Percentiles rank a stretch among this genome's conserved stretches.
phyloP scores from a whole-genome alignment of 257 asterid genomes.

The Nicotiana tabacum region DNA sequence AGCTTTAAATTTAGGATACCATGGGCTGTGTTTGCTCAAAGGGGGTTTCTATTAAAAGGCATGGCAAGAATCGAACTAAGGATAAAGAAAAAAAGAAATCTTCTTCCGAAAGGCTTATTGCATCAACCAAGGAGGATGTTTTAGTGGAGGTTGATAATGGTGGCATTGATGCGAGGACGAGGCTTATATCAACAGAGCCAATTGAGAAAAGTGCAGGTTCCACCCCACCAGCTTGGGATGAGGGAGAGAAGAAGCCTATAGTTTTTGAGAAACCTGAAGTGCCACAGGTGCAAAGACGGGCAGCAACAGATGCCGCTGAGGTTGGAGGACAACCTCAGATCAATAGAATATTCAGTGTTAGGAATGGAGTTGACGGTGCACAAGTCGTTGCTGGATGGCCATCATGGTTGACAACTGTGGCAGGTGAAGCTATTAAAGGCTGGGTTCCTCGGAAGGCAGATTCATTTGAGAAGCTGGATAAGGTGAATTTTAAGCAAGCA shows the following conservation, averaged over 20 bases:
- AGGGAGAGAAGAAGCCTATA: conserved; percentile 36
- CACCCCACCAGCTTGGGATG: conserved; percentile 49
- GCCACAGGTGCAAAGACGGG: conserved; percentile 25
- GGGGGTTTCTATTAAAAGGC: conserved; percentile 35
- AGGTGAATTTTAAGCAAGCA: conserved; percentile 36
- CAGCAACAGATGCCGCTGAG: conserved; percentile 17
- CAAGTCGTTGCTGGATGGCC: conserved; percentile 94
- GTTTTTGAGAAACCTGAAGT: conserved; percentile 35
- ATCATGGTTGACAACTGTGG: conserved; percentile 73
- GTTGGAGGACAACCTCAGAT: conserved; percentile 48
- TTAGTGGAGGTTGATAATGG: conserved; percentile 53
- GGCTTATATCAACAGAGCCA: conserved; percentile 52
- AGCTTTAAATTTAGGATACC: conserved; percentile 29
- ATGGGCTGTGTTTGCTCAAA: conserved; percentile 92
- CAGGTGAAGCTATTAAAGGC: conserved; percentile 94
- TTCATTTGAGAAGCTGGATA: conserved; percentile 85
- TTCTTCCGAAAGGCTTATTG: conserved; percentile 42
- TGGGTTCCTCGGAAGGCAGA: conserved; percentile 89
- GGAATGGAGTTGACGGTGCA: conserved; percentile 70
- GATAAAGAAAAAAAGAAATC: conserved; percentile 48
- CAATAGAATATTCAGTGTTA: conserved; percentile 46
- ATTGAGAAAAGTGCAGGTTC: conserved; percentile 58
- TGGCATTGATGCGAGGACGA: conserved; percentile 50
- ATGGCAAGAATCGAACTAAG: conserved; percentile 33
- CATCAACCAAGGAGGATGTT: conserved; percentile 46